Percentiles rank a stretch among this genome's conserved stretches.
These are phyloP conservation scores for Malassezia psittaci DNA, from an alignment of 1,284 basidiomycete species.

Conservation along the genomic window DNA sequence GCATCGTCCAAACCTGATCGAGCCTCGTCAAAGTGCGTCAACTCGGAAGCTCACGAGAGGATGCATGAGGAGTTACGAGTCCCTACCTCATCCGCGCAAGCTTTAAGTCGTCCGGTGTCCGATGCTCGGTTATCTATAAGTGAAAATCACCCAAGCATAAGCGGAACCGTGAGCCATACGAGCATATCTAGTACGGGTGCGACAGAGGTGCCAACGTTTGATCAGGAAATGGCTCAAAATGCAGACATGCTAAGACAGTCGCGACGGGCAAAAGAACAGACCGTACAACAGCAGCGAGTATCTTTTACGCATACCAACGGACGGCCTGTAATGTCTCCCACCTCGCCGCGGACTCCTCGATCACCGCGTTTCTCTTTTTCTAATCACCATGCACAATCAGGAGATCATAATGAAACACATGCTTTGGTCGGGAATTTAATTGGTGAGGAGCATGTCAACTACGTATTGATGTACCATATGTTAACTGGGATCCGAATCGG, in stretches of 20 bases:
- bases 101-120: no score
- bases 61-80: no score
- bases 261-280: constrained; percentile 34
- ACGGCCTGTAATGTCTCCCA: constrained; percentile 4
- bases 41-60: no score
- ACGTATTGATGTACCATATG: constrained; percentile 99
- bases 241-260: constrained; percentile 35
- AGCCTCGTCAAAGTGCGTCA: no score
- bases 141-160: background rate
- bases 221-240: constrained; percentile 42
- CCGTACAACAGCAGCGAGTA: background rate
- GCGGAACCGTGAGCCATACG: background rate
- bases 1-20: background rate
- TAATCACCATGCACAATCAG: constrained; percentile 1
- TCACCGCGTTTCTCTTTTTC: constrained; percentile 11
- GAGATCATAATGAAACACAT: constrained; percentile 1
- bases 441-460: constrained; percentile 93
- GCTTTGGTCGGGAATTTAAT: constrained; percentile 88
- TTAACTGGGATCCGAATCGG: constrained; percentile 92
- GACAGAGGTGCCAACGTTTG: constrained; percentile 20
- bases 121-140: no score
- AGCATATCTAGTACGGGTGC: background rate
- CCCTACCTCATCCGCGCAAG: no score
- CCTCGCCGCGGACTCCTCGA: constrained; percentile 4
- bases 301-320: background rate